phyloP scores from a whole-genome alignment of 345 rosid species.

The Lenwebbia sp. region DNA sequence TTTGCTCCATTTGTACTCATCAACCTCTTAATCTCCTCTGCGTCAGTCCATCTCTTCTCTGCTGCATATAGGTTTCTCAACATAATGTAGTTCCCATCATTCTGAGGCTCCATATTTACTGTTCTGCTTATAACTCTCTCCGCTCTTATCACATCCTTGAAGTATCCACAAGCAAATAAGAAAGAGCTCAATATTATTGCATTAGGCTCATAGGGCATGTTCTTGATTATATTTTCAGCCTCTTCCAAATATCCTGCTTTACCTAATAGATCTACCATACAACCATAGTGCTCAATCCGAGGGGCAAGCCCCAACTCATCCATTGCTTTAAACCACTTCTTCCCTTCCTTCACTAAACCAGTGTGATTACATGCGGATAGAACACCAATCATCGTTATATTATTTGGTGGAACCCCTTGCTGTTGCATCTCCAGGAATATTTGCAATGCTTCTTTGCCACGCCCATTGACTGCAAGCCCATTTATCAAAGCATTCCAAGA shows the following conservation, averaged over 20 bases:
- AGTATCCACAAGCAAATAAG: slow-evolving; percentile 49
- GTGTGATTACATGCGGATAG: slow-evolving; percentile 78
- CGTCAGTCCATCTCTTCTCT: slow-evolving; percentile 54
- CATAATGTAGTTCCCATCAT: slow-evolving; percentile 54
- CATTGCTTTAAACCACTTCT: slow-evolving; percentile 54
- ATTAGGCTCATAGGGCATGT: slow-evolving; percentile 59
- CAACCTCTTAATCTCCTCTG: slow-evolving; percentile 31
- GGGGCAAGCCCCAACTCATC: slow-evolving; percentile 30
- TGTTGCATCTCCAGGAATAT: slow-evolving; percentile 33
- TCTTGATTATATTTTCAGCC: slow-evolving; percentile 49
- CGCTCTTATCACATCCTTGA: slow-evolving; percentile 40
- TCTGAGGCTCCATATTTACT: slow-evolving; percentile 29
- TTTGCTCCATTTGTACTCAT: slow-evolving; percentile 55
- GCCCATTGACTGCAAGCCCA: slow-evolving; percentile 65
- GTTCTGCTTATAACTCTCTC: slow-evolving; percentile 33
- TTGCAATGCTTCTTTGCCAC: slow-evolving; percentile 46
- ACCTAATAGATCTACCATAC: slow-evolving; percentile 62
- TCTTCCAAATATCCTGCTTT: slow-evolving; percentile 55
- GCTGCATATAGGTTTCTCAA: slow-evolving; percentile 61
- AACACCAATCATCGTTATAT: slow-evolving; percentile 49
- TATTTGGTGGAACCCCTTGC: slow-evolving; percentile 45
- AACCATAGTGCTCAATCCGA: slow-evolving; percentile 66
- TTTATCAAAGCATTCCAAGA: slow-evolving; percentile 78
- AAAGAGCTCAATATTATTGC: slow-evolving; percentile 61
- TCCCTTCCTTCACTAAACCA: slow-evolving; percentile 68